These are phyloP conservation scores for Epichloe typhina DNA, from an alignment of 2,329 filamentous ascomycete genomes.

Conservation along the genomic window DNA sequence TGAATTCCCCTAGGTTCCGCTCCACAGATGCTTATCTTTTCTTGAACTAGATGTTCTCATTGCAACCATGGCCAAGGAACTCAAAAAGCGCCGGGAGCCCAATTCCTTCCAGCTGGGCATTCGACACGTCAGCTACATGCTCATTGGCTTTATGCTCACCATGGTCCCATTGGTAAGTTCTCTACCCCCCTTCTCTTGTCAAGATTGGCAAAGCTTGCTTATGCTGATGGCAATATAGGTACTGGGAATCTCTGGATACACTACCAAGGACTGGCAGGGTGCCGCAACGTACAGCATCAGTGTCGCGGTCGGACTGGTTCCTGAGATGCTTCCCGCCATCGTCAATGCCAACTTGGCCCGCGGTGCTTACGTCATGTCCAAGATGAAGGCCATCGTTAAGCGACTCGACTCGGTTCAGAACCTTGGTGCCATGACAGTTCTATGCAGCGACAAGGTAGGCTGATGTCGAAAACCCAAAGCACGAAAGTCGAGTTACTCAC, in stretches of 20 bases:
- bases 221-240: constrained; percentile 7
- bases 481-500: not conserved
- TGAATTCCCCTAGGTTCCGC: too few species aligned
- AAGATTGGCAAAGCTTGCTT: not conserved
- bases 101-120: constrained; percentile 18
- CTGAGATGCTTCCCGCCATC: constrained; percentile 18
- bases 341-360: constrained; percentile 17
- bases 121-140: constrained; percentile 16
- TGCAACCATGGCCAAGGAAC: constrained; percentile 14
- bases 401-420: constrained; percentile 20
- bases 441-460: constrained; percentile 18
- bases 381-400: constrained; percentile 23
- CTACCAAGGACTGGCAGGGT: constrained; percentile 14
- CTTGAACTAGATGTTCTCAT: constrained; percentile 11
- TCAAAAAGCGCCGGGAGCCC: constrained; percentile 11
- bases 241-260: constrained; percentile 13
- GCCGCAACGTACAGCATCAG: constrained; percentile 17
- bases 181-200: not conserved
- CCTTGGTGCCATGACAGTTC: constrained; percentile 16
- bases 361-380: constrained; percentile 14
- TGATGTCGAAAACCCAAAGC: not conserved
- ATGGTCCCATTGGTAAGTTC: constrained; percentile 17
- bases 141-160: constrained; percentile 16
- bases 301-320: constrained; percentile 17
- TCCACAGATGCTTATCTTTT: not conserved